Percentiles rank a stretch among this genome's conserved stretches.
phyloP scores from a whole-genome alignment of 2,329 filamentous ascomycete genomes.

The Claviceps sp. region DNA sequence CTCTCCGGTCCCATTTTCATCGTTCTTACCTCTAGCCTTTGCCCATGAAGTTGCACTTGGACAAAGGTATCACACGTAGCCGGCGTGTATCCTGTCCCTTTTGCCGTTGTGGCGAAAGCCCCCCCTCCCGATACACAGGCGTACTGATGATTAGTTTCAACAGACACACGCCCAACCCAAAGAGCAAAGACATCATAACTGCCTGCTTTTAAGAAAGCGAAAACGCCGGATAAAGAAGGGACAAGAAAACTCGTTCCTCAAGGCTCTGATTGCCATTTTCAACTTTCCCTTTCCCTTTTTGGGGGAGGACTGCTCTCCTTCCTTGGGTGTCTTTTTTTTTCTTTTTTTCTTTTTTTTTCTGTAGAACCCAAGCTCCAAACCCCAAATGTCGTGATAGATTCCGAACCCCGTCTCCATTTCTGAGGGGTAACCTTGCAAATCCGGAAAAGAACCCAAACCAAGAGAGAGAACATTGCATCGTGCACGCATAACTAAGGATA shows the following conservation, averaged over 20 bases:
- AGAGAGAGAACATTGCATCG: slow-evolving; percentile 1
- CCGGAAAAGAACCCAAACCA: background rate
- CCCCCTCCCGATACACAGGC: too few relatives aligned
- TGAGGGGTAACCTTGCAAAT: background rate
- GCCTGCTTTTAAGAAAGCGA: background rate
- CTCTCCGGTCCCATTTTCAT: background rate
- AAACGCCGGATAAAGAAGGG: background rate
- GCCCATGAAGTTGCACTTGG: too few relatives aligned
- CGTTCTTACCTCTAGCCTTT: background rate
- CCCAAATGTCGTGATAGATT: slow-evolving; percentile 5
- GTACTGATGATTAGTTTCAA: background rate
- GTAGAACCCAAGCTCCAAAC: background rate
- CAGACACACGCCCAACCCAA: background rate
- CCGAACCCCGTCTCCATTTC: background rate
- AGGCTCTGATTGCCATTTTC: slow-evolving; percentile 4
- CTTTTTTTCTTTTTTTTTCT: too few relatives aligned
- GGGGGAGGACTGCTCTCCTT: too few relatives aligned
- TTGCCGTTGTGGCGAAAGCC: too few relatives aligned
- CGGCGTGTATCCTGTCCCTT: too few relatives aligned
- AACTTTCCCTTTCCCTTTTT: background rate
- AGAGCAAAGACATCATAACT: background rate
- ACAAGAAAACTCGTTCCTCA: background rate
- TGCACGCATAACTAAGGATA: slow-evolving; percentile 3
- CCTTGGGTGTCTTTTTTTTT: too few relatives aligned
- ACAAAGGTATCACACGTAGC: too few relatives aligned